Conservation (phyloP, 768 basidiomycete species). For the Galerina sulciceps region DNA sequence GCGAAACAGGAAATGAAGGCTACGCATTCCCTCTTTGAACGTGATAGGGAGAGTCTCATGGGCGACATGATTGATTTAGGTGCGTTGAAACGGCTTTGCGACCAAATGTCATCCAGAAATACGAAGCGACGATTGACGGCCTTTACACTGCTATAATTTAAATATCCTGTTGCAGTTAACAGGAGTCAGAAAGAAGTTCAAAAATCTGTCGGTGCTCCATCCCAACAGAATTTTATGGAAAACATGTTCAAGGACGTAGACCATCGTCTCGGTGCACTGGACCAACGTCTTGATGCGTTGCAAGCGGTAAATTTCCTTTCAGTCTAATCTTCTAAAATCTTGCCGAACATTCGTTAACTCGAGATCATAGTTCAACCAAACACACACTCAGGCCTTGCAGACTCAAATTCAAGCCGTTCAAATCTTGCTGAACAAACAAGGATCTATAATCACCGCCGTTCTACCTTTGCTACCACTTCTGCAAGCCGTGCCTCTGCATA, state of each 20-base stretch:
- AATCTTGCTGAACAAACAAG: conserved; percentile 66
- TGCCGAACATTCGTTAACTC: background rate
- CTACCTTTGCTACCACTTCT: conserved; percentile 64
- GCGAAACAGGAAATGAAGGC: conserved; percentile 55
- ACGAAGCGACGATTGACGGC: too few species aligned
- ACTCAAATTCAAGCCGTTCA: conserved; percentile 60
- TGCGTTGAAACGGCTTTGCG: conserved; percentile 31
- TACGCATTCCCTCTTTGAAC: conserved; percentile 61
- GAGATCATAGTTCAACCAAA: conserved; percentile 45
- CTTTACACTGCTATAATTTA: too few species aligned
- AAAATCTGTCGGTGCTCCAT: conserved; percentile 58
- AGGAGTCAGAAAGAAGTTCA: conserved; percentile 66
- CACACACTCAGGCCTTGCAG: conserved; percentile 50
- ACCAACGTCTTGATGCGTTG: conserved; percentile 60
- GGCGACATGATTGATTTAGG: conserved; percentile 61
- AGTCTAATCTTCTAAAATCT: background rate
- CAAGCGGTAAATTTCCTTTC: conserved; percentile 44
- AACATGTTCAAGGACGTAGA: conserved; percentile 45
- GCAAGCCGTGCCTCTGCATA: conserved; percentile 61
- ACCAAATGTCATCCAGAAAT: too few species aligned
- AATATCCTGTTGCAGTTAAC: conserved; percentile 47
- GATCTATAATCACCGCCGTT: conserved; percentile 54
- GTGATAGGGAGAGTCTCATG: conserved; percentile 58
- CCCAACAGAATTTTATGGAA: conserved; percentile 48
- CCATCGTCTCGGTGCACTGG: conserved; percentile 46